A percentile compares a stretch with the other conserved stretches of the same genome.
phyloP scores from a whole-genome alignment of 2,329 filamentous ascomycete species.

The Aureobasidium pullulans region DNA sequence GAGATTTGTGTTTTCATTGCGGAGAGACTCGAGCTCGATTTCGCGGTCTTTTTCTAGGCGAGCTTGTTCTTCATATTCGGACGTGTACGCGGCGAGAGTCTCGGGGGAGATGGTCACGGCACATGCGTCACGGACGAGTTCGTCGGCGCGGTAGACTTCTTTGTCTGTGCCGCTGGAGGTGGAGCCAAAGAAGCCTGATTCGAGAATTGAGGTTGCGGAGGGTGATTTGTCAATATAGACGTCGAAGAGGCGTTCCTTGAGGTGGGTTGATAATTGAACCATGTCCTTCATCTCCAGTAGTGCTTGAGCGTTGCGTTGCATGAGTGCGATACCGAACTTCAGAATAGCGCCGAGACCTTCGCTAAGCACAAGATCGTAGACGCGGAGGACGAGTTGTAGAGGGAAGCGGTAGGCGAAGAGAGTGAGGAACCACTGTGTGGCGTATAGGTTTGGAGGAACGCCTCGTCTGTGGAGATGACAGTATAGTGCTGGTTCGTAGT shows the following conservation, averaged over 20 bases:
- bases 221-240: conserved; percentile 94
- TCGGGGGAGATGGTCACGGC: conserved; percentile 78
- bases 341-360: conserved; percentile 85
- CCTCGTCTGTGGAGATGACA: conserved; percentile 84
- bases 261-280: conserved; percentile 75
- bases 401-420: conserved; percentile 98
- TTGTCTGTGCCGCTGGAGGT: conserved; percentile 76
- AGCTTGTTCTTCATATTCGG: conserved; percentile 89
- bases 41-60: conserved; percentile 76
- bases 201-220: conserved; percentile 83
- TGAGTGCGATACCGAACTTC: conserved; percentile 88
- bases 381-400: conserved; percentile 86
- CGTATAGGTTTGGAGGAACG: conserved; percentile 87
- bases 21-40: conserved; percentile 68
- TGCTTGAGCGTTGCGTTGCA: conserved; percentile 82
- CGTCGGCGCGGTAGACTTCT: conserved; percentile 90
- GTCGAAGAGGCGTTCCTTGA: conserved; percentile 92
- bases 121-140: conserved; percentile 87
- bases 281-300: conserved; percentile 85
- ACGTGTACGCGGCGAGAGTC: conserved; percentile 69
- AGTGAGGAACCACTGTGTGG: conserved; percentile 97
- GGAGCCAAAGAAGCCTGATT: conserved; percentile 95
- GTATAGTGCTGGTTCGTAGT: conserved; percentile 87
- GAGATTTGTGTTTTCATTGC: conserved; percentile 58
- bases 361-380: conserved; percentile 91